Base-by-base conservation (phyloP, 257 asterid species). In the Phtheirospermum japonicum region DNA sequence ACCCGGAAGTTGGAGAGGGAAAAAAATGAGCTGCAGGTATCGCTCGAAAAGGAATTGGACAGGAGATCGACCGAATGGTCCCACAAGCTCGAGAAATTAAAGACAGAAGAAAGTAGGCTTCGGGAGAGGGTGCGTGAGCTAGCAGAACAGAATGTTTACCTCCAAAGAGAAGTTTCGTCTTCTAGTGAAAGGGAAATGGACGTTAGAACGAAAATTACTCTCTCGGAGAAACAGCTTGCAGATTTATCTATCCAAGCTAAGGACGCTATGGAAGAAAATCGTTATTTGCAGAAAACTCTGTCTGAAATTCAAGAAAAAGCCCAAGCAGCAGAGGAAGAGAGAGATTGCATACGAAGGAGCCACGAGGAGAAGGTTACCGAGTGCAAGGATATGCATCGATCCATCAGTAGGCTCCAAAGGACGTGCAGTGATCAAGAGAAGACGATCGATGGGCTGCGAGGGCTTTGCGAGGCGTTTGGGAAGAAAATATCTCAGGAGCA, bases 11-110 rank as follows among this genome's bases (percentile, higher is more conserved):
- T 94, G 79, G 95, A 84, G 82, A 82, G 72, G 76, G 99, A 90
- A 72, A 94, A 85, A 74, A 77, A 73, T 31, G 97, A 94, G 71
- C 52, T 86, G 69, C 95, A 94, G 77, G 70, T 77, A n/a, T 67
- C 86, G 28, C 82, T 94, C 42, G 97, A 94, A 73, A 85, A 80
- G 72, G 97, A 94, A 64, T 70, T 94, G 73, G 99, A 94, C 67
- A 80, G 97, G 75, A 85, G 97, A 78, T 90, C 97, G 26, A 75
- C 57, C 34, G 97, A 94, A 59, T 90, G 99, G 99, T 83, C 93
- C 11, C 71, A 60, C 64, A 94, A 87, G 78, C 93, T 87, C 50
- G 95, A 94, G 76, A 94, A 79, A 71, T 84, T 87, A 71, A 89
- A 87, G 75, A 70, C 80, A 23, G 97, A 85, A 84, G 99, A 94